Conservation (phyloP, 257 asterid genomes). For the Solanum neorickii region DNA sequence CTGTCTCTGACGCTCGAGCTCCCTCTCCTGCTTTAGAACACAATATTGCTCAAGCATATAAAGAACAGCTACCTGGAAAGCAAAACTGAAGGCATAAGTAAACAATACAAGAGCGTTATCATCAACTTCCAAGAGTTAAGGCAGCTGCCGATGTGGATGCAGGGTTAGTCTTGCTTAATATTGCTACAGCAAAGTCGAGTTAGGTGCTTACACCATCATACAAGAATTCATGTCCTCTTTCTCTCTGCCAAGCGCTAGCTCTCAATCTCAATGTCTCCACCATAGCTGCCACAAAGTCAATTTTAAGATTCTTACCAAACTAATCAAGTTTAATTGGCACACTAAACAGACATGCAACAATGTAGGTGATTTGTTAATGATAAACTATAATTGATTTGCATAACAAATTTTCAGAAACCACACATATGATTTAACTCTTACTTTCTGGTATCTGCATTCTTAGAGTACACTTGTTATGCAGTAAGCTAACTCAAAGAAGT, state of each 20-base stretch:
- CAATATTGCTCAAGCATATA: constrained; percentile 64
- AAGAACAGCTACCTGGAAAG: constrained; percentile 51
- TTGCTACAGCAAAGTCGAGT: not conserved
- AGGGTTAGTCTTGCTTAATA: not conserved
- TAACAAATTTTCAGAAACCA: not conserved
- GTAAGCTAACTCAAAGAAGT: not conserved
- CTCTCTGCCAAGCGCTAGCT: constrained; percentile 67
- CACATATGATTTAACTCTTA: not conserved
- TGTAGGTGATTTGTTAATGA: not conserved
- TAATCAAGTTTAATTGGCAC: not conserved
- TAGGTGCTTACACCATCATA: constrained; percentile 68
- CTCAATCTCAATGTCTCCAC: constrained; percentile 52
- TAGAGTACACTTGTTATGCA: not conserved
- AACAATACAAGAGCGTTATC: not conserved
- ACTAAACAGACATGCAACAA: not conserved
- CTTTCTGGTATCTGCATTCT: not conserved
- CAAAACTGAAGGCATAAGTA: not conserved
- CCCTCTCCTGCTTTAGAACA: constrained; percentile 55
- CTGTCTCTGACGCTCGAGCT: constrained; percentile 70
- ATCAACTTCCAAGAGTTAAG: not conserved
- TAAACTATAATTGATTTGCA: not conserved
- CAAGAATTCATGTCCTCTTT: constrained; percentile 54
- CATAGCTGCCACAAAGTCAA: constrained; percentile 37
- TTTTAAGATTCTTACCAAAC: not conserved
- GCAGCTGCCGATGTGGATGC: not conserved